Conservation (phyloP, 306 rosid genomes). For the Sicyos edulis region DNA sequence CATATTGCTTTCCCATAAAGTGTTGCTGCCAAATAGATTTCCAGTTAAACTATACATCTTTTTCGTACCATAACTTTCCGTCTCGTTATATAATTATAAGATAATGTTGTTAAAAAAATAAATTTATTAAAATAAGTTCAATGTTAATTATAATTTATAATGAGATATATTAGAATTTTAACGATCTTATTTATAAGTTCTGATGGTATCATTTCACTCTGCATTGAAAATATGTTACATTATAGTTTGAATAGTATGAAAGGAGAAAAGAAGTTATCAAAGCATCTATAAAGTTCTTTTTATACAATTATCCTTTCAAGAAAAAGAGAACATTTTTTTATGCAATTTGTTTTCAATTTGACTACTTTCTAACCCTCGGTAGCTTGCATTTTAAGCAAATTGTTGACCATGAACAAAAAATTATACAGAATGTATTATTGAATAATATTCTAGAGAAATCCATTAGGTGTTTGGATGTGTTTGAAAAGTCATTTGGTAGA, state of each 20-base stretch:
- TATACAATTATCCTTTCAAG: neutral
- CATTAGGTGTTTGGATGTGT: neutral
- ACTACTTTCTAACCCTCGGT: slow-evolving; percentile 11
- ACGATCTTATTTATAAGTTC: no score
- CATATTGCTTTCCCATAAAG: neutral
- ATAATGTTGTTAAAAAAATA: no score
- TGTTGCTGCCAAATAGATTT: no score
- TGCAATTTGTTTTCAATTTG: slow-evolving; percentile 20
- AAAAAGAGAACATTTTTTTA: neutral
- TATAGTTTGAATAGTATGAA: neutral
- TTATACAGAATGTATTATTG: neutral
- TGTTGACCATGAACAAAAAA: neutral
- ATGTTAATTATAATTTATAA: no score
- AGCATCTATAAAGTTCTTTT: slow-evolving; percentile 1
- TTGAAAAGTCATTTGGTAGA: no score
- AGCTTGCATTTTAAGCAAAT: slow-evolving; percentile 9
- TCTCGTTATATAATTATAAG: no score
- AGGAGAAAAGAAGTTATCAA: neutral
- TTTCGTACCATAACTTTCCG: no score
- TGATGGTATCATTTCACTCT: neutral
- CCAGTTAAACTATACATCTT: no score
- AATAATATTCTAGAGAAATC: neutral
- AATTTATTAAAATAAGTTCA: no score
- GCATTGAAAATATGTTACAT: neutral
- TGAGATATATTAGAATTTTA: no score